Evolutionary conservation across 1,139 yeast species (phyloP).

Genomic region (Hanseniaspora sp.): DNA sequence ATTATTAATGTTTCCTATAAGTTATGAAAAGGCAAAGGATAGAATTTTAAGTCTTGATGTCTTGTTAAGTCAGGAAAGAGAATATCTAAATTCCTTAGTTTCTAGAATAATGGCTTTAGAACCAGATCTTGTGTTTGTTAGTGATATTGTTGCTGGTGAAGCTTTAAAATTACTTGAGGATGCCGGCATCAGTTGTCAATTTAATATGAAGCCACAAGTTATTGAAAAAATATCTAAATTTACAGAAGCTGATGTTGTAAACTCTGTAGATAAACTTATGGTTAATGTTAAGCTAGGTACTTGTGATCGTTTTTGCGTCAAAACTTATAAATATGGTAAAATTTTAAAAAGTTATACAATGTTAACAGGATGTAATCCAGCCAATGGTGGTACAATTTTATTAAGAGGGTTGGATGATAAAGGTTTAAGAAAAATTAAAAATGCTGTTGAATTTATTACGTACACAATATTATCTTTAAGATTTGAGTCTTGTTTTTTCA

Average conservation of each 20-base stretch:
- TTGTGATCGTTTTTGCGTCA: conserved; percentile 62
- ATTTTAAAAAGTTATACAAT: conserved; percentile 60
- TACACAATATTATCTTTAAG: conserved; percentile 66
- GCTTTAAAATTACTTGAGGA: conserved; percentile 65
- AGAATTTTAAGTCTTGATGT: conserved; percentile 72
- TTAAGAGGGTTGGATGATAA: conserved; percentile 66
- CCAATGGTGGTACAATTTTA: conserved; percentile 70
- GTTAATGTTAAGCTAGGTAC: conserved; percentile 54
- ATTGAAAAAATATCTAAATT: conserved; percentile 69
- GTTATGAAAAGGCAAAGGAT: conserved; percentile 62
- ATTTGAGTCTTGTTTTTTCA: conserved; percentile 68
- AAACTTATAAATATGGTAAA: conserved; percentile 47
- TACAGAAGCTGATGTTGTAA: conserved; percentile 70
- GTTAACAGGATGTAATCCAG: conserved; percentile 64
- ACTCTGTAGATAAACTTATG: conserved; percentile 55
- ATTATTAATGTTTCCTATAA: conserved; percentile 78
- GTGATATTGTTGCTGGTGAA: conserved; percentile 72
- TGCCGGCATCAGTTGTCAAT: conserved; percentile 67
- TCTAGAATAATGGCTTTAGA: conserved; percentile 63
- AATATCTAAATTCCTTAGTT: conserved; percentile 70
- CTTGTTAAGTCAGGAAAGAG: conserved; percentile 78
- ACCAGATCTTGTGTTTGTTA: conserved; percentile 73
- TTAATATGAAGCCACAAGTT: conserved; percentile 71
- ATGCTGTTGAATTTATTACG: conserved; percentile 68
- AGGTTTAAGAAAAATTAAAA: conserved; percentile 54